Evolutionary conservation across 768 basidiomycete genomes (phyloP), one percentile per base, ranked within the genome.

Genomic region (Hortiboletus flavorubellus): DNA sequence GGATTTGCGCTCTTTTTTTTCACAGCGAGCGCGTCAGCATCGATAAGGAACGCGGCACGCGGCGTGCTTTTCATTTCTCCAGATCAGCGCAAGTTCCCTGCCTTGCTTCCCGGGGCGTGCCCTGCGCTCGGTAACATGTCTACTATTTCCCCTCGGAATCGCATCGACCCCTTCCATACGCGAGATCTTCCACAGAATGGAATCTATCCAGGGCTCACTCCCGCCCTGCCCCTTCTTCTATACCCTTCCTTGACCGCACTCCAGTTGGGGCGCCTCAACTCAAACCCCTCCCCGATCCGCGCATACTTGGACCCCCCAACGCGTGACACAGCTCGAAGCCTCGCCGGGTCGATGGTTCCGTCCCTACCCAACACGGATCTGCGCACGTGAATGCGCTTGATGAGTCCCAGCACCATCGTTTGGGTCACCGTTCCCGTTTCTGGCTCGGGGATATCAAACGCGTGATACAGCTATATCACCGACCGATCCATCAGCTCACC

Each of bases 311-410:
- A 56, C 34, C 59, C 10, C 80, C 85, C 34, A 82, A 86, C 34
- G 41, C 87, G 75, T 14, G 76, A 76, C 44, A 84, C 68, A 6
- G 78, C 72, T 6, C 75, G 72, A 49, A 83, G 72, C 67, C 80
- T 82, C 8, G 59, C 67, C 15, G 76, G 73, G 66, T 85, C 79
- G 41, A 84, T 67, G 35, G 63, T 65, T 29, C 66, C 63, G 14
- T 76, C 74, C 52, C 77, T 75, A 15, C 71, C 67, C 54, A 85
- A 67, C 31, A 82, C 76, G 18, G 78, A 75, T 56, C 78, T 72
- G 46, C 78, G 74, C 49, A 81, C 74, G 68, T 84, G 83, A 5
- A 80, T 68, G 45, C 71, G 70, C 66, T 80, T 83, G 60, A 86
- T 77, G 37, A 78, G 72, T 23, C 85, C 83, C 40, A 86, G 59